Conservation (phyloP, 192 early-diverging fungal species). For the Thoreauomyces humboldtii region DNA sequence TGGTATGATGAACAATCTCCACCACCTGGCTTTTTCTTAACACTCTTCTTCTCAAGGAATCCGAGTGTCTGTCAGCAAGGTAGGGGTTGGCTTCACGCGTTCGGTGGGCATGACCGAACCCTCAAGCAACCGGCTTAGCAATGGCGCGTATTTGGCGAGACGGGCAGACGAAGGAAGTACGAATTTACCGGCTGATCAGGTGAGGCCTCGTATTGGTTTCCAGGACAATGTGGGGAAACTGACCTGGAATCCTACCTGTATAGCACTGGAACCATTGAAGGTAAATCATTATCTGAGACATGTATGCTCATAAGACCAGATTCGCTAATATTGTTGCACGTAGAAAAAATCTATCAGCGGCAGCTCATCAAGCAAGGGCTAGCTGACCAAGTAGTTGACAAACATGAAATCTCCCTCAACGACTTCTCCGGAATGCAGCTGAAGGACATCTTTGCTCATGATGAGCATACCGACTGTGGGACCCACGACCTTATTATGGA, state of each 20-base stretch:
- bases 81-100: conserved; percentile 45
- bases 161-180: conserved; percentile 43
- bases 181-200: conserved; percentile 45
- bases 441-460: conserved; percentile 55
- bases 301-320: too few relatives aligned
- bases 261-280: conserved; percentile 50
- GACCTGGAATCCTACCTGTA: neutral
- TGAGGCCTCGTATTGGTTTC: neutral
- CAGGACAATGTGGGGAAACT: too few relatives aligned
- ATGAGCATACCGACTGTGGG: conserved; percentile 49
- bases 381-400: conserved; percentile 57
- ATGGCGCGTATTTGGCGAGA: conserved; percentile 69
- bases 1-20: conserved; percentile 35
- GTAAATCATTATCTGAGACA: conserved; percentile 26
- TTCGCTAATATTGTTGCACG: neutral
- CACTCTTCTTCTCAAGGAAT: conserved; percentile 28
- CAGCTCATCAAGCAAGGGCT: conserved; percentile 59
- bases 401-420: conserved; percentile 38
- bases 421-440: conserved; percentile 56
- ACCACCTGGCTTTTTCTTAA: neutral
- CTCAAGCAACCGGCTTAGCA: conserved; percentile 31
- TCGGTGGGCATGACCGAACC: conserved; percentile 4
- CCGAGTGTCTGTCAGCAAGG: conserved; percentile 30
- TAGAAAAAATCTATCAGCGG: conserved; percentile 61
- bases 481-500: conserved; percentile 62